Percentiles rank a stretch among this genome's conserved stretches.
These are phyloP conservation scores for Climacium dendroides DNA, from an alignment of 225 moss, liverwort and hornwort species.

Conservation along the genomic window DNA sequence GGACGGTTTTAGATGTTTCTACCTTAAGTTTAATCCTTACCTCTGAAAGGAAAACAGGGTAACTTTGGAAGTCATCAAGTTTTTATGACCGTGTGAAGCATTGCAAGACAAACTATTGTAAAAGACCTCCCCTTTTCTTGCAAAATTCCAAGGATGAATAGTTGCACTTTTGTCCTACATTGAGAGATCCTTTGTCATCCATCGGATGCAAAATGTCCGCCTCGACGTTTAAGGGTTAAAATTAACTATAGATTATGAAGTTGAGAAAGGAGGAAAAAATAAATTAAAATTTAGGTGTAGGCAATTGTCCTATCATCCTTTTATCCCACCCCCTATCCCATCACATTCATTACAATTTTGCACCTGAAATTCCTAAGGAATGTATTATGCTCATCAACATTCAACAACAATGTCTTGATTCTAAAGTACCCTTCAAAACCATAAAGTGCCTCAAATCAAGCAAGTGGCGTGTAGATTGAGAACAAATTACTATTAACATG, in stretches of 20 bases:
- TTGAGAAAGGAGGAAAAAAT: not conserved
- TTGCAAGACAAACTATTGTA: no score
- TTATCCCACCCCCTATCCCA: no score
- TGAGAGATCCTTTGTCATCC: no score
- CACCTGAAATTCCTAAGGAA: not conserved
- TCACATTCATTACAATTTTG: not conserved
- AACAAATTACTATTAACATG: accelerated
- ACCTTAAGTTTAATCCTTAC: not conserved
- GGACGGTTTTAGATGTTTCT: no score
- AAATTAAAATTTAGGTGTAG: not conserved
- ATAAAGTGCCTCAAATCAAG: not conserved
- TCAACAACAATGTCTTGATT: not conserved
- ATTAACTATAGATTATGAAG: not conserved
- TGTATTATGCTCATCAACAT: not conserved
- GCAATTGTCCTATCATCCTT: no score
- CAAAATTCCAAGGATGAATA: no score
- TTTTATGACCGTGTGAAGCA: no score
- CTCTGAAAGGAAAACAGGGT: no score
- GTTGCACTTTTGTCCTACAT: no score
- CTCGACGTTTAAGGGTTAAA: not conserved
- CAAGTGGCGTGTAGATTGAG: not conserved
- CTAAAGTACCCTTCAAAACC: accelerated
- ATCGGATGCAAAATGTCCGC: no score
- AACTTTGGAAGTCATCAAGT: no score
- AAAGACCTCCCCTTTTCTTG: no score